Conservation (phyloP, 257 asterid species). For the Craterostigma plantagineum region DNA sequence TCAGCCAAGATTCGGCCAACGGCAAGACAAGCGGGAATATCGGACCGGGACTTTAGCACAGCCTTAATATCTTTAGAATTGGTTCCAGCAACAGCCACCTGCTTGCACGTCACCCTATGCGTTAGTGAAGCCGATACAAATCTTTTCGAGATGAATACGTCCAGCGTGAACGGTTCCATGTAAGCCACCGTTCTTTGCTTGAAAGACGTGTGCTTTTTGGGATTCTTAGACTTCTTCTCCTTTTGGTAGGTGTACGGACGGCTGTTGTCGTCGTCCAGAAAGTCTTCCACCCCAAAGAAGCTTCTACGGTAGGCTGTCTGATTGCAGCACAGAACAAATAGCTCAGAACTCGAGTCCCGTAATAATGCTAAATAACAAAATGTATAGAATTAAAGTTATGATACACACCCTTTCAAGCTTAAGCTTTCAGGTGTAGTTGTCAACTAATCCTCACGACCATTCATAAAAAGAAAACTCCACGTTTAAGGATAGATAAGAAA, state of each 20-base stretch:
- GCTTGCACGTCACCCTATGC: slow-evolving; percentile 88
- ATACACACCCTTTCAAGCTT: too few relatives aligned
- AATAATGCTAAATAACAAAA: too few relatives aligned
- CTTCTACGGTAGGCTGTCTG: slow-evolving; percentile 31
- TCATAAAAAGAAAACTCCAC: too few relatives aligned
- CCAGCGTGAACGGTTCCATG: slow-evolving; percentile 92
- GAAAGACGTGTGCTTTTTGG: slow-evolving; percentile 64
- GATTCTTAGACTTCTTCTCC: slow-evolving; percentile 66
- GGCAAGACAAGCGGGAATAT: slow-evolving; percentile 80
- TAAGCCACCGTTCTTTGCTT: slow-evolving; percentile 76
- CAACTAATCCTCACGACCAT: too few relatives aligned
- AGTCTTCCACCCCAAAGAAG: slow-evolving; percentile 93
- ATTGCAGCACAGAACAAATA: background rate
- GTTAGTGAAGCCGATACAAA: slow-evolving; percentile 87
- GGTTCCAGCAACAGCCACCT: slow-evolving; percentile 95
- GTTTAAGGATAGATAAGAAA: too few relatives aligned
- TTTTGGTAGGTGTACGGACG: slow-evolving; percentile 78
- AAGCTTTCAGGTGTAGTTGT: too few relatives aligned
- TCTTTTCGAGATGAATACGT: slow-evolving; percentile 74
- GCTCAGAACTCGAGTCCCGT: too few relatives aligned
- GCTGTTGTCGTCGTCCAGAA: slow-evolving; percentile 73
- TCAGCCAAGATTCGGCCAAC: slow-evolving; percentile 63
- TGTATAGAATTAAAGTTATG: too few relatives aligned
- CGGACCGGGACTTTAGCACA: slow-evolving; percentile 65
- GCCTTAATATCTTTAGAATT: slow-evolving; percentile 91